These are phyloP conservation scores for Taphrina flavorubra DNA, from an alignment of 1,139 yeast genomes.

Conservation along the genomic window DNA sequence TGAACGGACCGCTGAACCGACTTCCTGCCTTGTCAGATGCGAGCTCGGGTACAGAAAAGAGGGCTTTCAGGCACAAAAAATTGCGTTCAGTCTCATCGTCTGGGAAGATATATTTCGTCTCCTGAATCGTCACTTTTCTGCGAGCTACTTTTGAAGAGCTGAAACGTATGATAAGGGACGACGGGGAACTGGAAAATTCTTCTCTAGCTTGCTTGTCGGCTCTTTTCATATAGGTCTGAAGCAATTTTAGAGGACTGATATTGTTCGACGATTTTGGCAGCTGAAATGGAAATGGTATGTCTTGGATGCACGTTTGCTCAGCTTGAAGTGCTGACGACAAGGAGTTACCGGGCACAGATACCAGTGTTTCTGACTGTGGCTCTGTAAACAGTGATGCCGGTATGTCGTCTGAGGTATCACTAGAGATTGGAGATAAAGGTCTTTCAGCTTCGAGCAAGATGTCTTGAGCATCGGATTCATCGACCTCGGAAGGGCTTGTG, in stretches of 20 bases:
- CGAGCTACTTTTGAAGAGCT: conserved; percentile 29
- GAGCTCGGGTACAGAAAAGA: conserved; percentile 34
- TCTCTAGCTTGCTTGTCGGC: conserved; percentile 31
- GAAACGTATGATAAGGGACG: conserved; percentile 19
- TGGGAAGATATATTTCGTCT: conserved; percentile 14
- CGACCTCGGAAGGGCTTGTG: background rate
- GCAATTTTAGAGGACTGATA: conserved; percentile 29
- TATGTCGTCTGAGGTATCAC: conserved; percentile 15
- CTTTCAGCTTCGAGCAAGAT: background rate
- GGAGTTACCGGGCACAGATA: background rate
- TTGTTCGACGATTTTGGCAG: conserved; percentile 32
- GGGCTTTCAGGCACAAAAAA: conserved; percentile 25
- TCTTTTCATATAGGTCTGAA: conserved; percentile 26
- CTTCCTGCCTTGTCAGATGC: conserved; percentile 32
- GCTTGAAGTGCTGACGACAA: background rate
- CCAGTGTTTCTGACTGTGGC: background rate
- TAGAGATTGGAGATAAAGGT: background rate
- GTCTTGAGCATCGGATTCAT: conserved; percentile 3
- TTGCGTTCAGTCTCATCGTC: conserved; percentile 31
- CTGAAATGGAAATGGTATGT: conserved; percentile 15
- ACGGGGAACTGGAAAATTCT: conserved; percentile 1
- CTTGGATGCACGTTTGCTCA: background rate
- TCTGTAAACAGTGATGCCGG: conserved; percentile 7
- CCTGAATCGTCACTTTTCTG: conserved; percentile 14
- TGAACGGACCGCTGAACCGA: conserved; percentile 30